These are phyloP conservation scores for Pseudogymnoascus sp. DNA, from an alignment of 2,329 filamentous ascomycete species.

Conservation along the genomic window DNA sequence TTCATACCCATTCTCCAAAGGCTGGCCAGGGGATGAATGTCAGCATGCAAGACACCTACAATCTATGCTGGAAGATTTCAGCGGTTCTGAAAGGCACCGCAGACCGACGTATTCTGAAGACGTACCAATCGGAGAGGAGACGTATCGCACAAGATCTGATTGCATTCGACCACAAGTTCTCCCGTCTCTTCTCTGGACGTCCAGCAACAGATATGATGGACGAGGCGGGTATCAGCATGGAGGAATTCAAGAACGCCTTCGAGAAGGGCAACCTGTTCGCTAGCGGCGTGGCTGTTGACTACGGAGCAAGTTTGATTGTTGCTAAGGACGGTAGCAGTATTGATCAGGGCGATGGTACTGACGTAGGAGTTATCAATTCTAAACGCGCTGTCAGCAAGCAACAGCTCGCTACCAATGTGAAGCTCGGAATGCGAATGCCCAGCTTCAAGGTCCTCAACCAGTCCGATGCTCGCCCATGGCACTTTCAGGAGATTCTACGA, in stretches of 20 bases:
- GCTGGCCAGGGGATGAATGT: constrained; percentile 51
- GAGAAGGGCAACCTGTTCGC: constrained; percentile 52
- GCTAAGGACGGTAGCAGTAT: constrained; percentile 40
- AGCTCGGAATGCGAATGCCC: constrained; percentile 45
- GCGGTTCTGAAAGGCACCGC: constrained; percentile 38
- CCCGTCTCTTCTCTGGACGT: constrained; percentile 46
- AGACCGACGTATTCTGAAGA: constrained; percentile 36
- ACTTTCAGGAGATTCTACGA: constrained; percentile 46
- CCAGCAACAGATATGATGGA: constrained; percentile 37
- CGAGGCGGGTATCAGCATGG: constrained; percentile 51
- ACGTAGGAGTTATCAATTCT: constrained; percentile 25
- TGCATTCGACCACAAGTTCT: constrained; percentile 49
- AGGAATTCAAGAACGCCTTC: constrained; percentile 54
- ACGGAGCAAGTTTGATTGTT: constrained; percentile 47
- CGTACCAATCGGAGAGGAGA: constrained; percentile 44
- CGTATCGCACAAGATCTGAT: constrained; percentile 57
- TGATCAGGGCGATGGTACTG: constrained; percentile 40
- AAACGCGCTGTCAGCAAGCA: constrained; percentile 27
- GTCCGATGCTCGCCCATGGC: constrained; percentile 43
- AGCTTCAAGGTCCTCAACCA: constrained; percentile 53
- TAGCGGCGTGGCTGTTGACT: constrained; percentile 50
- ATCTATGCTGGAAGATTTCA: constrained; percentile 50
- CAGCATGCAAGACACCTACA: constrained; percentile 49
- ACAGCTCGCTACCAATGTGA: constrained; percentile 10
- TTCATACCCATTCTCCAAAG: constrained; percentile 53